Percentiles rank a stretch among this genome's conserved stretches.
phyloP scores from a whole-genome alignment of 768 basidiomycete species.

The Calocybe cyanea region DNA sequence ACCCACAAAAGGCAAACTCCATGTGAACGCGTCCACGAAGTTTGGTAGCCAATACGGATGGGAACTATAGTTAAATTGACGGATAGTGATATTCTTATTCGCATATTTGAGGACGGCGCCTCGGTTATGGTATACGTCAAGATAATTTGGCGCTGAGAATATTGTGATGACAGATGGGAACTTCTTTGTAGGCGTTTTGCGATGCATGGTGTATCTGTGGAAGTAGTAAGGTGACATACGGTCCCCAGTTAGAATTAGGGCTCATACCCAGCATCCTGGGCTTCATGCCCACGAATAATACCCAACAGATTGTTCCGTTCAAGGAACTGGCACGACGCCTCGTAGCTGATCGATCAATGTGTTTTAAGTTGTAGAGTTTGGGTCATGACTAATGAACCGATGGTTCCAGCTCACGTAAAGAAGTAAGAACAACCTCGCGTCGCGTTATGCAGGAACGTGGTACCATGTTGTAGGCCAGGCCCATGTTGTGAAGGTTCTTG shows the following conservation, averaged over 20 bases:
- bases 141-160: conserved; percentile 95
- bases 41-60: conserved; percentile 96
- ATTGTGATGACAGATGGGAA: conserved; percentile 98
- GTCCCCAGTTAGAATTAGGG: conserved; percentile 1
- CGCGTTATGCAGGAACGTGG: conserved; percentile 73
- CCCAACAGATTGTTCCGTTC: conserved; percentile 89
- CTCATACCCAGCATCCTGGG: conserved; percentile 88
- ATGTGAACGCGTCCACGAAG: conserved; percentile 97
- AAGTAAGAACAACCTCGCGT: conserved; percentile 90
- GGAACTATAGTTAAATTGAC: conserved; percentile 77
- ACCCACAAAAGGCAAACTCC: conserved; percentile 96
- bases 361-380: too few relatives aligned
- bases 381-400: too few relatives aligned
- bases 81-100: conserved; percentile 93
- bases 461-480: conserved; percentile 51
- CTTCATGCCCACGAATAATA: conserved; percentile 95
- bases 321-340: conserved; percentile 90
- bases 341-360: conserved; percentile 41
- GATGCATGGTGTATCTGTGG: conserved; percentile 84
- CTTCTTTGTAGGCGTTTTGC: conserved; percentile 90
- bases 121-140: conserved; percentile 95
- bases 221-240: background rate
- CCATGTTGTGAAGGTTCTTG: conserved; percentile 47
- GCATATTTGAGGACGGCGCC: conserved; percentile 97
- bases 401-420: conserved; percentile 69